Evolutionary conservation across 306 rosid genomes (phyloP), one percentile per base, ranked within the genome.

Genomic region (Adenanthera pavonina): DNA sequence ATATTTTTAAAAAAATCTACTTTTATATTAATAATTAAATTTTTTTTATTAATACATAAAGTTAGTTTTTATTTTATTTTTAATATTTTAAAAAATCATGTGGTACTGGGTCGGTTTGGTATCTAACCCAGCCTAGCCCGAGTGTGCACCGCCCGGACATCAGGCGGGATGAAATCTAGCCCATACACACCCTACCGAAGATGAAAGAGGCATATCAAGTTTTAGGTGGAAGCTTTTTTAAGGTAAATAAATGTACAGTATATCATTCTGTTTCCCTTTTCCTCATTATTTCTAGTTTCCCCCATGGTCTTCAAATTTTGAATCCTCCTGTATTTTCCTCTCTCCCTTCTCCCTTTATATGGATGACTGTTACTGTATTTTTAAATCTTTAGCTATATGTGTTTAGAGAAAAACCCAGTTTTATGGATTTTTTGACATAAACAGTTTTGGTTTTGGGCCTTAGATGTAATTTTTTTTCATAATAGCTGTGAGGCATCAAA

Each of bases 161-260:
- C n/a, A n/a, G n/a, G n/a, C n/a, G n/a, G n/a, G n/a, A n/a, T n/a
- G n/a, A n/a, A n/a, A n/a, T n/a, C n/a, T n/a, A n/a, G n/a, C n/a
- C n/a, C n/a, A n/a, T n/a, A n/a, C n/a, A n/a, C n/a, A n/a, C n/a
- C n/a, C n/a, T n/a, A n/a, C n/a, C n/a, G 71, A 35, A 77, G 70
- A 74, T 74, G 81, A 80, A 83, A 80, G 81, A 79, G 82, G 85
- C 80, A 64, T 1, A 16, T 53, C 71, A 80, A 51, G 12, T 77
- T 80, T 76, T 53, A 60, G 33, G 38, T 41, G 30, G 78, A 78
- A 56, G 76, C 80, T 69, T 69, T 77, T 74, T 35, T 13, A 61
- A 76, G 80, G 54, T n/a, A n/a, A n/a, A n/a, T 76, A 76, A 79
- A 82, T 78, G 57, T 51, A 59, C 72, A 79, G 77, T 69, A 30